phyloP scores from a whole-genome alignment of 2,329 filamentous ascomycete species.

The Claviceps maximensis region DNA sequence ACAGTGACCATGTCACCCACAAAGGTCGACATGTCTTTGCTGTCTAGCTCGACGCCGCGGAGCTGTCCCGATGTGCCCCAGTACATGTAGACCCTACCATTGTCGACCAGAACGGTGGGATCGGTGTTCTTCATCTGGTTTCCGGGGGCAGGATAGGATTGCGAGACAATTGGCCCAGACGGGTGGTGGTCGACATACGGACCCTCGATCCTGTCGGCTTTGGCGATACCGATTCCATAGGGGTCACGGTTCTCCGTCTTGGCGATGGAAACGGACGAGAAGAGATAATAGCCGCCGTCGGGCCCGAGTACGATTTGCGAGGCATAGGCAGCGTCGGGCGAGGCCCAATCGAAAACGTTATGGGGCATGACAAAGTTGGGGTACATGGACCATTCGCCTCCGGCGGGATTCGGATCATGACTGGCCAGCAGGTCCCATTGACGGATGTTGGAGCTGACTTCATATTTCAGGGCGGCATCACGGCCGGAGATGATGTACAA shows the following conservation, averaged over 20 bases:
- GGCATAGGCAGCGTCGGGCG: background rate
- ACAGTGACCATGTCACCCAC: background rate
- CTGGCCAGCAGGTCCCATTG: background rate
- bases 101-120: background rate
- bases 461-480: background rate
- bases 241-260: background rate
- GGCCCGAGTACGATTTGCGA: conserved; percentile 1
- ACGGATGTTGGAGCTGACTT: background rate
- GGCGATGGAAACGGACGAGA: background rate
- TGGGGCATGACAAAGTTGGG: background rate
- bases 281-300: background rate
- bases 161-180: background rate
- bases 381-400: background rate
- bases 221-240: background rate
- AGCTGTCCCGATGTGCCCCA: background rate
- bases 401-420: background rate
- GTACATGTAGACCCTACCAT: background rate
- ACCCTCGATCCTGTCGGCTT: background rate
- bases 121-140: conserved; percentile 1
- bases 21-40: background rate
- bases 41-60: background rate
- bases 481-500: background rate
- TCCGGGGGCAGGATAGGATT: background rate
- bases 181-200: background rate
- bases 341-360: background rate